Evolutionary conservation across 2,329 filamentous ascomycete genomes (phyloP), one percentile per base, ranked within the genome.

Genomic region (Epichloe baconii): DNA sequence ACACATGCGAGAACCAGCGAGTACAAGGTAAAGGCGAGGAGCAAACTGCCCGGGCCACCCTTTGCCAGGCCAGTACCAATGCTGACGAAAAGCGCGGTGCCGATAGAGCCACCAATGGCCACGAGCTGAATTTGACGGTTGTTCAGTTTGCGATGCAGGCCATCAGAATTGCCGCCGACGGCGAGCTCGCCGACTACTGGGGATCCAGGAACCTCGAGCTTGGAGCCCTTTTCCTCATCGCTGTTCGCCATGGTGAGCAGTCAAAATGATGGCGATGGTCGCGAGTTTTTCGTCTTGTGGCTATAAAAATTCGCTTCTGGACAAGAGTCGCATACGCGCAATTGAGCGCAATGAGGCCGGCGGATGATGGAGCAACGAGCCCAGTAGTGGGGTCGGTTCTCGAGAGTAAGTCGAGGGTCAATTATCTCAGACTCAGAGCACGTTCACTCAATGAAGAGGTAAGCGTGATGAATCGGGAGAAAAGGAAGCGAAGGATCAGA

Each of bases 1-100:
- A 84, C 76, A 45, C 81, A 67, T 23, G 69, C 80, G 53, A 84
- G 70, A 50, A 83, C 60, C 58, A 68, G 62, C 38, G 70, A 71
- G 61, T 83, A 82, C 43, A 80, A 55, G 36, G 71, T 68, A 61
- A 78, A 85, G 38, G 77, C 79, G 52, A 85, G 61, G 54, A 85
- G 70, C 41, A 84, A 66, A 52, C 71, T 75, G 45, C 66, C 68
- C 2, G 71, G 70, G 19, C 71, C 71, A 31, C 70, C 71, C n/a
- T 58, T 58, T 52, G 65, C 65, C 21, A 73, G 67, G 43, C 78
- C 80, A 56, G 69, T 68, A 52, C 80, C 79, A 55, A 85, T 83
- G 58, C 72, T 78, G 59, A 82, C 75, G 65, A 82, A 82, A 50
- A 82, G 68, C 2, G 76, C 76, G 3, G 75, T 78, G 50, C 75